Evolutionary conservation across 495 filamentous ascomycete genomes (phyloP).

Genomic region (Achaetomiella virescens): DNA sequence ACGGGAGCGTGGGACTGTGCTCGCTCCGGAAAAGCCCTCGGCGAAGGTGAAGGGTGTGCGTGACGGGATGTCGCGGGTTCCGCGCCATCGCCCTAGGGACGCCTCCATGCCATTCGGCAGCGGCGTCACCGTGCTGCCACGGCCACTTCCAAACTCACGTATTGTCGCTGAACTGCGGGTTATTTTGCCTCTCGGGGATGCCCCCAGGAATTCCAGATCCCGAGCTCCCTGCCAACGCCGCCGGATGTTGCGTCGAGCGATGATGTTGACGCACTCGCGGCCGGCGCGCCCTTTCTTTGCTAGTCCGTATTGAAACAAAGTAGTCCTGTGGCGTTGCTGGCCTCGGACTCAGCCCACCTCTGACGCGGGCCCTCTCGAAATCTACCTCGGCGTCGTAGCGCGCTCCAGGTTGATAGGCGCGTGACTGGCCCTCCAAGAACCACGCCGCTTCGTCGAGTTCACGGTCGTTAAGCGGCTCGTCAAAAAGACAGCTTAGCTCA

Average conservation of each 20-base stretch:
- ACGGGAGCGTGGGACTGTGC: background rate
- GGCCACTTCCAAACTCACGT: slow-evolving; percentile 1
- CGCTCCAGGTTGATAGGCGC: too few relatives aligned
- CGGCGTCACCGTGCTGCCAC: slow-evolving; percentile 1
- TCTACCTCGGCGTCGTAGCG: too few relatives aligned
- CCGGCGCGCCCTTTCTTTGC: too few relatives aligned
- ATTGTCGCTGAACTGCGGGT: background rate
- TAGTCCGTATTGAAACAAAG: too few relatives aligned
- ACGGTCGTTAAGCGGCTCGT: too few relatives aligned
- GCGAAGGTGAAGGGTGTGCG: background rate
- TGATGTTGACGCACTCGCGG: too few relatives aligned
- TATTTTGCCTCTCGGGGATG: slow-evolving; percentile 1
- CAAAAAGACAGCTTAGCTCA: too few relatives aligned
- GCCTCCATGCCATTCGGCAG: background rate
- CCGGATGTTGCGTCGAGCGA: background rate
- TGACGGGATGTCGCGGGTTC: background rate
- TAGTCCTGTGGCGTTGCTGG: too few relatives aligned
- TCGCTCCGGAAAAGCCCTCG: background rate
- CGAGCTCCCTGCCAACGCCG: slow-evolving; percentile 7
- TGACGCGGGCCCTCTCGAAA: too few relatives aligned
- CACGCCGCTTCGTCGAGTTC: too few relatives aligned
- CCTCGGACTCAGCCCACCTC: too few relatives aligned
- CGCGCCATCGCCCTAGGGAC: background rate
- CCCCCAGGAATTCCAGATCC: slow-evolving; percentile 11
- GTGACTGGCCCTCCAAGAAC: too few relatives aligned